Evolutionary conservation across 805 yeast genomes (phyloP), one percentile per base, ranked within the genome.

Genomic region (Nematodospora valgi): DNA sequence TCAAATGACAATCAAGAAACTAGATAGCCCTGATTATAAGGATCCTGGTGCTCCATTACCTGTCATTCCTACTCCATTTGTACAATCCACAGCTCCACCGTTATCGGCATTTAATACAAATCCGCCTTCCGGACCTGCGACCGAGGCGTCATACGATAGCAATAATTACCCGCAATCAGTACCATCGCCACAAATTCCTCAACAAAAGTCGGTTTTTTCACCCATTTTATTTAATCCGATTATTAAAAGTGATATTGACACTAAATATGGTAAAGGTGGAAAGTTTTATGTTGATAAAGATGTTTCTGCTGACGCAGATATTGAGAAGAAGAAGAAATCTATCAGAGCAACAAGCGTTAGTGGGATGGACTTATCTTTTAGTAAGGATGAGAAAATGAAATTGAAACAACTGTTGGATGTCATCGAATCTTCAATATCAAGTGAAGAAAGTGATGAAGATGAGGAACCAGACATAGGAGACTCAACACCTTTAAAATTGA

Each of bases 1-100:
- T 39, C 77, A 78, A 46, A 78, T 78, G 72, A 74, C 79, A 7
- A 47, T 75, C 9, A 33, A 37, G 6, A 37, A 29, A 13, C 28
- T 23, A 11, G 33, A 40, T 13, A 56, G 66, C 2, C 70, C 78
- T 2, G 80, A 80, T 0, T 83, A 83, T 46, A 75, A 68, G 31
- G 94, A 85, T 52, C 94, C 94, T 0, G 94, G 94, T 28, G 94
- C 94, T 0, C 94, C 94, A 3, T 62, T 79, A 2, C 91, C 94
- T 2, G 45, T 62, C 0, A 58, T 75, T 13, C 70, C 75, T 0
- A 72, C 78, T 5, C 77, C 78, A 2, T 60, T 71, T 0, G 56
- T 71, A 2, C n/a, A n/a, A n/a, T n/a, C n/a, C n/a, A n/a, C n/a
- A n/a, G 18, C 41, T 1, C 25, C 27, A 8, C 40, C 45, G 9